Base-by-base conservation (phyloP, 495 filamentous ascomycete species). In the Lasiosphaeria hispida region DNA sequence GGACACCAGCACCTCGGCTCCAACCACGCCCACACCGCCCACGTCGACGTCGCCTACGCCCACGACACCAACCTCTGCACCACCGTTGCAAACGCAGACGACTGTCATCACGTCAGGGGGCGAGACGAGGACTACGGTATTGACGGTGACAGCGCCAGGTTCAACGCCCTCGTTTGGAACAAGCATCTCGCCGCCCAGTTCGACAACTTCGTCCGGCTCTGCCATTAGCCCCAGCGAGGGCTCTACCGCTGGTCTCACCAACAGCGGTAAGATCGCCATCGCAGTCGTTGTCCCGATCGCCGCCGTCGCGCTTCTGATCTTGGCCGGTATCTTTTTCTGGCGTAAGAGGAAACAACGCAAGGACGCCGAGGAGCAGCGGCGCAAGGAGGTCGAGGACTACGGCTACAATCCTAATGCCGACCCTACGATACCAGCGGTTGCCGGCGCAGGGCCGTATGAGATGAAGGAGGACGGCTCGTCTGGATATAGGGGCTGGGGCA, bases 341-440 rank as follows among this genome's bases (percentile, higher is more conserved):
- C 84, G 89, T 61, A 90, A 83, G 74, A 85, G 90, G 51, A 96
- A 92, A 72, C 84, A 87, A 62, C 84, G 86, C 39, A 96, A 89
- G 75, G 86, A 86, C 42, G 86, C 84, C n/a, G 89, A 90, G 63
- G 94, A 96, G 61, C 84, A 90, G 49, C 81, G 94, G 52, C 82
- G 92, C 53, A 96, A 96, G 72, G 95, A 97, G 68, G 89, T 96
- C 3, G 93, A 97, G 69, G 94, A 97, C 63, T 97, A 97, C 69
- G 87, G 86, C 17, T 97, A 91, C 77, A 97, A 97, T 68, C 94
- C 93, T 7, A 97, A 97, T 72, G 84, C 90, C 54, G 92, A 96
- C 66, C 92, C 94, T 1, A 88, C 88, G 4, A 74, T 93, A 3
- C 91, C 92, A 18, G 80, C 80, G 5, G 78, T 89, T n/a, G 70